A percentile compares a stretch with the other conserved stretches of the same genome.
phyloP scores from a whole-genome alignment of 306 rosid species.

The Arachis hypogaea region DNA sequence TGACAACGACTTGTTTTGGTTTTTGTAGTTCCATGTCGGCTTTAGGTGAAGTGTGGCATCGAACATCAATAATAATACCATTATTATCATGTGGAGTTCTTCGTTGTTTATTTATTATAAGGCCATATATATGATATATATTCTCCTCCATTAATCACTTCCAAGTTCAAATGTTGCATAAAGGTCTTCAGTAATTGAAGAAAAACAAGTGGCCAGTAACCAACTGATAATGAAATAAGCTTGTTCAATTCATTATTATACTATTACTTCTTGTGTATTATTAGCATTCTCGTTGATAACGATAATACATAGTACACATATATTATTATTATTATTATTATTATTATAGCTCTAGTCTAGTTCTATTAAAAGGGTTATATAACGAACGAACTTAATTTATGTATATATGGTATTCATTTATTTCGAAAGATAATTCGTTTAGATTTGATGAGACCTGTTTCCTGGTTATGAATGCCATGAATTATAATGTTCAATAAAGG shows the following conservation, averaged over 20 bases:
- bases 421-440: conserved; percentile 1
- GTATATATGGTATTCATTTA: background rate
- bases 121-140: background rate
- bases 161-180: conserved; percentile 30
- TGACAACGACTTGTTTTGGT: background rate
- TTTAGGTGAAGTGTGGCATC: conserved; percentile 25
- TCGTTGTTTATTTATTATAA: background rate
- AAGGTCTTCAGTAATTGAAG: background rate
- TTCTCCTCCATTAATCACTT: background rate
- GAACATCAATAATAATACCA: conserved; percentile 23
- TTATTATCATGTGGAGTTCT: conserved; percentile 5
- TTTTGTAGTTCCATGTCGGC: conserved; percentile 2
- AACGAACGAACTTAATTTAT: background rate
- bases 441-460: background rate
- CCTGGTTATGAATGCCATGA: background rate
- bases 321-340: too few relatives aligned
- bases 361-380: background rate
- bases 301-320: background rate
- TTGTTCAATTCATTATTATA: background rate
- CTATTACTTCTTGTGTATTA: background rate
- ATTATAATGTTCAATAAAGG: conserved; percentile 21
- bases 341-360: background rate
- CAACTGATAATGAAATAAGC: conserved; percentile 5
- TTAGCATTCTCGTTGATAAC: conserved; percentile 6
- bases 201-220: background rate